Evolutionary conservation across 106 monocot species (phyloP).

Genomic region (Allium sativum): DNA sequence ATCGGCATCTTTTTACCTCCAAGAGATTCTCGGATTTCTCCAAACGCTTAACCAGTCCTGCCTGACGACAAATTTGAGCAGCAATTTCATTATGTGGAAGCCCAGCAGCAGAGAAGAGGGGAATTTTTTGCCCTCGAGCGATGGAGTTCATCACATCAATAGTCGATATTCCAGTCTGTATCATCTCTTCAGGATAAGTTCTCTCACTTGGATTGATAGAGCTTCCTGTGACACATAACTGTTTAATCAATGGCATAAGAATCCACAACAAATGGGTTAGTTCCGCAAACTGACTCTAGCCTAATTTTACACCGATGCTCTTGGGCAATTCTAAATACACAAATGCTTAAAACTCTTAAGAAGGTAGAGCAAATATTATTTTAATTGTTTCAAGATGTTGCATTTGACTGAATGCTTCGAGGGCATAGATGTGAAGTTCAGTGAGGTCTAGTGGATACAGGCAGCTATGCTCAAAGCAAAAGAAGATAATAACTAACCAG

Average conservation of each 20-base stretch:
- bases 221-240: slow-evolving; percentile 52
- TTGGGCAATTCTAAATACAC: neutral
- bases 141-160: slow-evolving; percentile 99
- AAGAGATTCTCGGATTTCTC: slow-evolving; percentile 59
- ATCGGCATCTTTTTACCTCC: slow-evolving; percentile 30
- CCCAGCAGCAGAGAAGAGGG: slow-evolving; percentile 92
- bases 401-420: too few relatives aligned
- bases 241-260: neutral
- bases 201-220: slow-evolving; percentile 98
- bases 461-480: too few relatives aligned
- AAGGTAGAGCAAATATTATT: too few relatives aligned
- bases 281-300: neutral
- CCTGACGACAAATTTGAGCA: slow-evolving; percentile 99
- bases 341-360: neutral
- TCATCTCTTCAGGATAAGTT: slow-evolving; percentile 99
- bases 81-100: slow-evolving; percentile 98
- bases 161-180: slow-evolving; percentile 95
- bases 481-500: slow-evolving; percentile 33
- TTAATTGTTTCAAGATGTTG: too few relatives aligned
- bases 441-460: too few relatives aligned
- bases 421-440: too few relatives aligned
- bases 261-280: neutral
- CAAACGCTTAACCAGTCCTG: slow-evolving; percentile 92
- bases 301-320: neutral
- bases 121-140: slow-evolving; percentile 95